A percentile compares a stretch with the other conserved stretches of the same genome.
Evolutionary conservation across 805 yeast species (phyloP).

Genomic region (Wickerhamomyces chaumierensis): DNA sequence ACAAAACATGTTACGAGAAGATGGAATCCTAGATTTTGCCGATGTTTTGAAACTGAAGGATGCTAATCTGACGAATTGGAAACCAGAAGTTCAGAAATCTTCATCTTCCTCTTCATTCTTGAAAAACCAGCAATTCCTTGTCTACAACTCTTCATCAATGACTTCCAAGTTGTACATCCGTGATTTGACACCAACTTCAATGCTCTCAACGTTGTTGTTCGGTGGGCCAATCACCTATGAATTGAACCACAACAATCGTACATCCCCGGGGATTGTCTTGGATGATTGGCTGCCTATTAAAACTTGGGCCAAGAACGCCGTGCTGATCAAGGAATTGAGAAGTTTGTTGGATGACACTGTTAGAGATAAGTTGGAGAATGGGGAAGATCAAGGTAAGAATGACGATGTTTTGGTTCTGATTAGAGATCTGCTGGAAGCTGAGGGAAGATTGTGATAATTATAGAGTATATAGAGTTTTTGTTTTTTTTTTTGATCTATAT

Average conservation of each 20-base stretch:
- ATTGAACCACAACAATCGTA: constrained; percentile 29
- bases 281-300: constrained; percentile 85
- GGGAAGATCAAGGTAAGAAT: constrained; percentile 24
- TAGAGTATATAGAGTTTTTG: too few relatives aligned
- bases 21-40: constrained; percentile 27
- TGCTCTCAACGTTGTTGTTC: constrained; percentile 64
- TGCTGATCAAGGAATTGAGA: constrained; percentile 63
- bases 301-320: constrained; percentile 93
- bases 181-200: constrained; percentile 71
- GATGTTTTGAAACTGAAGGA: constrained; percentile 21
- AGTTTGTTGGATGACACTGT: constrained; percentile 55
- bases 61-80: constrained; percentile 27
- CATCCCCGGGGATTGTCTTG: constrained; percentile 74
- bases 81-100: constrained; percentile 25
- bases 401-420: constrained; percentile 29
- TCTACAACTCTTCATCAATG: constrained; percentile 46
- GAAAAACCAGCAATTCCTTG: constrained; percentile 42
- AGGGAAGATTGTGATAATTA: neutral
- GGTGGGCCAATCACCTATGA: constrained; percentile 68
- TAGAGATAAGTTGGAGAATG: constrained; percentile 45
- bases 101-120: neutral
- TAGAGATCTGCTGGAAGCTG: constrained; percentile 17
- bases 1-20: constrained; percentile 20
- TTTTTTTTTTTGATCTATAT: too few relatives aligned
- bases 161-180: constrained; percentile 62